Evolutionary conservation across 768 basidiomycete genomes (phyloP).

Genomic region (Lactifluus pinguis): DNA sequence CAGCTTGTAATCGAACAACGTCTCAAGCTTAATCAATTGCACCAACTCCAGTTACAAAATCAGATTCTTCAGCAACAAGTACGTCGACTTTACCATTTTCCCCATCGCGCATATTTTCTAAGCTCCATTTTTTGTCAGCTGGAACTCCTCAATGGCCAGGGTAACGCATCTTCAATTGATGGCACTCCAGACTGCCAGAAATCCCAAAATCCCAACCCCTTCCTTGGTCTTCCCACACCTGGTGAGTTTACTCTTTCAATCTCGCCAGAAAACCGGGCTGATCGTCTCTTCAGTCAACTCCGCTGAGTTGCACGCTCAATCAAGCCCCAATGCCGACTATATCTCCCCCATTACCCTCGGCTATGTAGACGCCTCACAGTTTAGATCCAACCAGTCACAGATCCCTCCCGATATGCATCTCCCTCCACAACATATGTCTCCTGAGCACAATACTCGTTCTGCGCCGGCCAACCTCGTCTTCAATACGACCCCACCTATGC

Average conservation of each 20-base stretch:
- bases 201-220: constrained; percentile 18
- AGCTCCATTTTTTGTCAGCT: constrained; percentile 18
- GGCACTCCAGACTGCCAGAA: constrained; percentile 23
- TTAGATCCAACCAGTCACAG: constrained; percentile 18
- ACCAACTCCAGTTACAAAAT: constrained; percentile 68
- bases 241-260: constrained; percentile 34
- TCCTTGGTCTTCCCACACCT: constrained; percentile 55
- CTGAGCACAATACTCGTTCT: constrained; percentile 33
- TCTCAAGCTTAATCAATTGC: constrained; percentile 68
- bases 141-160: constrained; percentile 29
- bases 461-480: constrained; percentile 74
- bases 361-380: constrained; percentile 27
- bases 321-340: constrained; percentile 41
- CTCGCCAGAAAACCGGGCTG: constrained; percentile 24
- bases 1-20: constrained; percentile 64
- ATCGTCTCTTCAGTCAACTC: constrained; percentile 28
- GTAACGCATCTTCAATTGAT: constrained; percentile 26
- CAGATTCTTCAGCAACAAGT: constrained; percentile 91
- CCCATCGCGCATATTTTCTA: neutral
- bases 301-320: constrained; percentile 54
- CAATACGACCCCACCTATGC: constrained; percentile 32
- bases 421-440: constrained; percentile 23
- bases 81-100: constrained; percentile 18
- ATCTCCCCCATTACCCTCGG: constrained; percentile 53
- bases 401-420: constrained; percentile 21